Evolutionary conservation across 2,329 filamentous ascomycete species (phyloP), one percentile per base, ranked within the genome.

Genomic region (Fusarium nodosum): DNA sequence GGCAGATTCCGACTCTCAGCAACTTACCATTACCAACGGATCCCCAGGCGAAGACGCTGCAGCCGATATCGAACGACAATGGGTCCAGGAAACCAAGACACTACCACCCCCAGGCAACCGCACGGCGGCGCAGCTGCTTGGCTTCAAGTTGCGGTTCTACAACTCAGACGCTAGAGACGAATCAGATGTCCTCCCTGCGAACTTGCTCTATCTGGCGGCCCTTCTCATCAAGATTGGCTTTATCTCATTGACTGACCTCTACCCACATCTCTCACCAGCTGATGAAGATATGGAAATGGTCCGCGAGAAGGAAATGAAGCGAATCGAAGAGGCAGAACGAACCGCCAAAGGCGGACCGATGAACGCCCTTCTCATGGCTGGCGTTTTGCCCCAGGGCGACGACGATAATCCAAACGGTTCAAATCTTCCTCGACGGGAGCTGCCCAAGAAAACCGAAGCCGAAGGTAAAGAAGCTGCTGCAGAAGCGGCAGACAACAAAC

Each of bases 61-160:
- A 33, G 84, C 86, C 53, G 84, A 85, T 46, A 83, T 88, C 28
- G 88, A 89, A 59, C 84, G 85, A 9, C 85, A 91, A 71, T 97
- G 94, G 93, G 93, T 97, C 72, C 86, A 88, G 67, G 84, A 88
- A 62, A 97, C 95, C 4, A 91, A 90, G 58, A 97, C 93, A 0
- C 81, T 96, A 5, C 94, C 94, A 7, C 93, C 94, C 2, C 85
- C 87, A 31, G 96, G 97, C 31, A 99, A 97, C 77, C 89, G 91
- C 44, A 93, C 97, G 62, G 96, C 96, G 2, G 97, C 97, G 31
- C 96, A 98, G 77, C 86, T 99, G 5, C 89, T 99, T 16, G 96
- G 96, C 6, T 99, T 99, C 85, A 99, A 99, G 80, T 87, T 99
- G 52, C 92, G 93, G 16, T 99, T 97, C 79, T 99, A 99, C 77